Base-by-base conservation (phyloP, 768 basidiomycete genomes). In the Macrolepiota dolichaula region DNA sequence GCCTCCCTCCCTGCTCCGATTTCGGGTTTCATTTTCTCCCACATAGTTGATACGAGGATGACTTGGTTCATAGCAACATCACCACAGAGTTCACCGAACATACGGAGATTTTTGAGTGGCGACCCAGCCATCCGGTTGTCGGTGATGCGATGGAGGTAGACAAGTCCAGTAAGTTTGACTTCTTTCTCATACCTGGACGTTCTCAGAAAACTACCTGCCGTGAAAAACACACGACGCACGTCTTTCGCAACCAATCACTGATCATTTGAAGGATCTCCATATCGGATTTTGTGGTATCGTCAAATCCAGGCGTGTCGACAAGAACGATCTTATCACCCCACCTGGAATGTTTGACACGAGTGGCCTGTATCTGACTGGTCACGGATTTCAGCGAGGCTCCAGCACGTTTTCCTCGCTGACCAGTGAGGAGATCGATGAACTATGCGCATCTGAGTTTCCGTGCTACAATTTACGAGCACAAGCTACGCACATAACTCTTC, bases 121-220 rank as follows among this genome's bases (percentile, higher is more conserved):
- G 72, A 65, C 19, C 73, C 78, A 0, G 67, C 68, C 70, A 78
- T 71, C 1, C 76, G 70, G 53, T 73, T 72, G 46, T 77, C 76
- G 7, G 74, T 68, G 40, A 79, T 79, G 15, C 74, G 70, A 59
- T 79, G 78, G 13, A 78, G 60, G 59, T 77, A 79, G 19, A 79
- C 17, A 27, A 79, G 70, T 1, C 71, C 76, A 9, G 72, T 64
- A 1, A 79, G 68, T 51, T 67, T 69, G 40, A 67, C 62, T 0
- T 63, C 56, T 6, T 62, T 51, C 57, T 66, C 60, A 51, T 73
- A 72, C 46, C 74, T 74, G 50, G 1, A 56, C 24, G 24, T 13
- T 53, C 7, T 55, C 25, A 42, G 29, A 4, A 13, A 24, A 27
- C 6, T 2, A 17, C 12, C 24, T 1, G 9, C 12, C 4, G 19